Conservation (phyloP, 306 rosid species). For the Fragaria nilgerrensis region DNA sequence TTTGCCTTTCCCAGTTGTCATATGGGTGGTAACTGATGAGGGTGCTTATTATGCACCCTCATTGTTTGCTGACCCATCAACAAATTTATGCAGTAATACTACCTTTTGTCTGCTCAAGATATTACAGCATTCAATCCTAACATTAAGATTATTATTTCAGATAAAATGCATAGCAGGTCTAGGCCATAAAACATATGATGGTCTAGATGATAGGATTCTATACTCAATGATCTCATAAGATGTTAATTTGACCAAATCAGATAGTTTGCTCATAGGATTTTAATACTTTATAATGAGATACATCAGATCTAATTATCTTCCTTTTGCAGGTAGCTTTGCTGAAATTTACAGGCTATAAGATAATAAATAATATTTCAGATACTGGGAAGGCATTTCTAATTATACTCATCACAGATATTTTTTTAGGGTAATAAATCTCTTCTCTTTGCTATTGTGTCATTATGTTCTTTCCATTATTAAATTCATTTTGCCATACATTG, state of each 20-base stretch:
- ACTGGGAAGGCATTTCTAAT: constrained; percentile 94
- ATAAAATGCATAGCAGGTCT: neutral
- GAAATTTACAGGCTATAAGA: constrained; percentile 94
- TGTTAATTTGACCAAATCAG: neutral
- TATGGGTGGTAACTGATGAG: neutral
- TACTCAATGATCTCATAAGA: neutral
- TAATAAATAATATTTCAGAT: constrained; percentile 83
- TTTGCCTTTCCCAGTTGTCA: neutral
- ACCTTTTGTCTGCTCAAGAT: neutral
- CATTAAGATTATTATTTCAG: no score
- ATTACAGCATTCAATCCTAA: neutral
- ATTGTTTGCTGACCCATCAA: neutral
- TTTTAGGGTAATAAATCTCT: constrained; percentile 71
- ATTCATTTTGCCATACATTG: neutral
- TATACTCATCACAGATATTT: constrained; percentile 82
- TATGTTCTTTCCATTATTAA: neutral
- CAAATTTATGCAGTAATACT: neutral
- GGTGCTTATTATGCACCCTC: neutral
- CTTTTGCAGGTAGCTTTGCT: constrained; percentile 94
- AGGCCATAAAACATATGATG: neutral
- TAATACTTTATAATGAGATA: no score
- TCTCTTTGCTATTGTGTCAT: neutral
- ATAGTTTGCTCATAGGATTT: neutral
- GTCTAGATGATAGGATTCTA: neutral
- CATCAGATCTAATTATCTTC: neutral